Base-by-base conservation (phyloP, 2,329 filamentous ascomycete species). In the Colletotrichum sidae region DNA sequence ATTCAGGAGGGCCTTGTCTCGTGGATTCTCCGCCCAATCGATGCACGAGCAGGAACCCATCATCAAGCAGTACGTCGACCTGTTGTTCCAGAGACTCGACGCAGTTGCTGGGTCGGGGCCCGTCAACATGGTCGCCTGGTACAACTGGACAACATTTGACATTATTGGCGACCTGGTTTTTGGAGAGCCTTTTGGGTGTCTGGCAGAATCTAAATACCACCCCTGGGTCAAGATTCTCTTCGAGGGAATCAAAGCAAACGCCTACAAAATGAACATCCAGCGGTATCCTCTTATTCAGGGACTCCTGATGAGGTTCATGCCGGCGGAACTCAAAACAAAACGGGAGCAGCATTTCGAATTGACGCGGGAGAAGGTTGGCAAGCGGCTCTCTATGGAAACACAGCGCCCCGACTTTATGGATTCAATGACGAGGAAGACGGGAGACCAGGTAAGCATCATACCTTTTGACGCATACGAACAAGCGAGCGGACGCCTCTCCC, bases 21-120 rank as follows among this genome's bases (percentile, higher is more conserved):
- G 72, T 17, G 76, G 71, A 11, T 78, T 78, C 67, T 67, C 69
- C 11, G 67, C 72, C 7, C 60, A 69, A 59, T 49, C 72, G 61
- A 69, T 79, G 72, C 60, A 67, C 17, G 71, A 71, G 0, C 75
- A 77, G 39, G 70, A 77, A 56, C 68, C 71, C 2, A 67, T 74
- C 12, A 73, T 78, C 41, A 49, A 45, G 9, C 47, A 56, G 2
- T 73, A 77, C 38, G 65, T 75, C 6, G 67, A 76, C 8, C 49
- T 70, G 12, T 61, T 77, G 10, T 58, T 73, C 44, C 15, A 67
- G 3, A 54, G 54, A 10, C 50, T 74, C 25, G 42, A 56, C 38
- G 61, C 39, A 8, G 55, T 35, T 6, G 50, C 34, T 1, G 63
- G 59, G 6, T 34, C 52, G 1, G 4, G 35, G 1, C 11, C 56